Base-by-base conservation (phyloP, 1,284 basidiomycete species). In the Heliocybe sulcata region DNA sequence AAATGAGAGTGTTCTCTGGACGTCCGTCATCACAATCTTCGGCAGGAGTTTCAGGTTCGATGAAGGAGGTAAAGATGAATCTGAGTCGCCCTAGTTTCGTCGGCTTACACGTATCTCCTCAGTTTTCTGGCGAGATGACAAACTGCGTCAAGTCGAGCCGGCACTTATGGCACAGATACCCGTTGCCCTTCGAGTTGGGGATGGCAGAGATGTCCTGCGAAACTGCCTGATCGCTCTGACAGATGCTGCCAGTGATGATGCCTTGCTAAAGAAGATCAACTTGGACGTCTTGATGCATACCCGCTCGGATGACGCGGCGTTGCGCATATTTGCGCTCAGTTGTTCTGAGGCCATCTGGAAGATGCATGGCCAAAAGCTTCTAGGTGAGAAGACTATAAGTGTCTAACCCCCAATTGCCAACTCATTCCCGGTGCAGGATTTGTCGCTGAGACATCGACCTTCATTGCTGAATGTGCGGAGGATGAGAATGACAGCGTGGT, bases 101-200 rank as follows among this genome's bases (percentile, higher is more conserved):
- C 6, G 11, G 23, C 51, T 33, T 51, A 22, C 33, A 27, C 11
- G 26, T 45, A 25, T 19, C 23, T 45, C 2, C 51, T 1, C 59
- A 92, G 92, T 75, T 8, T 97, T 90, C 77, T 98, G 94, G 95
- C 85, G 90, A 23, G 86, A 92, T 57, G 83, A 90, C 59, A 87
- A 87, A 56, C 70, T 93, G 20, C 77, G 82, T 19, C 80, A 83
- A 59, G 69, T 93, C 14, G 67, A 82, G 1, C 68, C 78, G 1
- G 72, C 79, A 0, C 65, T 94, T 23, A 73, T 90, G 19, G 71
- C 76, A 23, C 93, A 95, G 69, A 72, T 92, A 26, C 69, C 79
- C 14, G 67, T 83, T n/a, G 77, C 77, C 58, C 64, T 74, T 12
- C 64, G 63, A 23, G 59, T 72, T 12, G 69, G 72, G 1, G 74